Base-by-base conservation (phyloP, 2,329 filamentous ascomycete species). In the Neopestalotiopsis sp. region DNA sequence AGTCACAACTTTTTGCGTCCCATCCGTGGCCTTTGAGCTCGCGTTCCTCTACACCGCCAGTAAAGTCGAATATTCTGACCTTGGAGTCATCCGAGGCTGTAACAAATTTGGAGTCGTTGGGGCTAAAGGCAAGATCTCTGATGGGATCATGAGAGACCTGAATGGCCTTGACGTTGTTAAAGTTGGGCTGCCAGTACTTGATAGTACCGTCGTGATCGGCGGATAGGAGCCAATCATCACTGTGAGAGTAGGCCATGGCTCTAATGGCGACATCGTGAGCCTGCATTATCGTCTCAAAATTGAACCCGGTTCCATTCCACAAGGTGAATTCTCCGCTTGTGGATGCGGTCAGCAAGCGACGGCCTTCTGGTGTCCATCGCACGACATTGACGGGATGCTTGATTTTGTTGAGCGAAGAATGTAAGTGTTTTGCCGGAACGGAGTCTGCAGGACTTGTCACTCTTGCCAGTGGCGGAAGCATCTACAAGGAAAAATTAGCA, bases 261-360 rank as follows among this genome's bases (percentile, higher is more conserved):
- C 94, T 89, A 72, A 97, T 94, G 49, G 94, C 93, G 67, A 91
- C 90, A 81, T 98, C 95, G 80, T 98, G 95, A 52, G 95, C 95
- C 84, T 97, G 95, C 93, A 98, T 98, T 34, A 99, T 98, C 3
- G 96, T 98, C 83, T 99, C 96, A 75, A 99, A 99, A 81, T 99
- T 98, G 88, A 99, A 99, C 30, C 94, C 95, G 58, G 95, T 98
- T 71, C 96, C 96, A 79, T 99, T 99, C 96, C 96, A 99, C 3
- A 99, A 83, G 52, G 97, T 99, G 76, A 99, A 99, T 79, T 99
- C 96, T 77, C 96, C 96, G 79, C 95, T 98, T 73, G 94, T 97
- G 0, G 95, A 97, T 28, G 94, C 96, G 0, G 96, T 98, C 78
- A 99, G 86, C 68, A 99, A 84, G 73, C 96, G 88, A 70, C 96